Base-by-base conservation (phyloP, 2,329 filamentous ascomycete species). In the Cytospora schulzeri region DNA sequence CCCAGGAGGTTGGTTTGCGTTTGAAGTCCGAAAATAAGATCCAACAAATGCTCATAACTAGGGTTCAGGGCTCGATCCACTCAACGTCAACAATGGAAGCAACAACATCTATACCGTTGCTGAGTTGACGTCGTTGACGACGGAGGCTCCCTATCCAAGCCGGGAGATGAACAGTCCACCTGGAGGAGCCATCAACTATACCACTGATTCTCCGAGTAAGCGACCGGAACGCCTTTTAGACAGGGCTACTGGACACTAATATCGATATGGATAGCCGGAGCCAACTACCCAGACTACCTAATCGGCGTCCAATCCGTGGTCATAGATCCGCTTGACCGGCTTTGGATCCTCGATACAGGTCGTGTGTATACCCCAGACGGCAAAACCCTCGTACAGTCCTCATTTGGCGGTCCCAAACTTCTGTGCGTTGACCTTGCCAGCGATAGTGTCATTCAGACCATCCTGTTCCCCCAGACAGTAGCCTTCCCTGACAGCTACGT, bases 331-430 rank as follows among this genome's bases (percentile, higher is more conserved):
- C 70, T 73, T 2, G 80, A 85, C 70, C 77, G 80, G 8, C 76
- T 84, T 24, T 84, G 81, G 82, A 79, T 85, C 59, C 76, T 85
- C 9, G 83, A 85, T 67, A 84, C 81, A 3, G 82, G 82, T 11
- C 76, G 82, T 3, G 65, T 64, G 7, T 48, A 28, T 11, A 66
- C 62, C 2, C 62, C 31, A 2, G 65, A 64, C 35, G 76, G 82
- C 53, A 79, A 79, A 5, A 78, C 76, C 0, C 76, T 83, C 14
- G 75, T 83, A 12, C 69, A 71, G 0, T 76, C 82, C 0, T 72
- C 76, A 1, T 76, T 76, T 31, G 82, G 82, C 41, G 82, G 83
- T 0, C 80, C 82, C 0, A 85, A 85, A 67, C 74, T 85, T 12
- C 68, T 85, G 12, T 79, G 80, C 9, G 76, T 85, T 14, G 70